Conservation (phyloP, 208 protist genomes). For the Wallacemonas collosoma region DNA sequence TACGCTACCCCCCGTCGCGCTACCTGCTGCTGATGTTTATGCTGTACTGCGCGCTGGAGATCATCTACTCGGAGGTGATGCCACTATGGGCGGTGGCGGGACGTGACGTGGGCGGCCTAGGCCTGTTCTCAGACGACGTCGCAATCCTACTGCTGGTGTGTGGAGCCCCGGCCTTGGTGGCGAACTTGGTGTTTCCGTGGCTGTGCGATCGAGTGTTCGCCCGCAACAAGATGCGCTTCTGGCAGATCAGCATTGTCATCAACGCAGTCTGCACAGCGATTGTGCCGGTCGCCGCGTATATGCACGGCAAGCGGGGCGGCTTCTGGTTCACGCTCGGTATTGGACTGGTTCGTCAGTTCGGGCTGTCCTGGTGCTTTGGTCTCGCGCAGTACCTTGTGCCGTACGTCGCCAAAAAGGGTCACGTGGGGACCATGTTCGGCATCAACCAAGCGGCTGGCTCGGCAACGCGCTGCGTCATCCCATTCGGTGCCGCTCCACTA, state of each 20-base stretch:
- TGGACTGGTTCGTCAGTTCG: conserved; percentile 24
- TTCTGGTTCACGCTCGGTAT: conserved; percentile 24
- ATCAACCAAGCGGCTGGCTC: conserved; percentile 29
- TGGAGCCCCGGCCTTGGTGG: conserved; percentile 37
- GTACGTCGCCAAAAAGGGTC: conserved; percentile 24
- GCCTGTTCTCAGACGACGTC: conserved; percentile 25
- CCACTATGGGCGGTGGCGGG: conserved; percentile 47
- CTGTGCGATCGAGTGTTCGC: conserved; percentile 23
- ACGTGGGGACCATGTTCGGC: conserved; percentile 33
- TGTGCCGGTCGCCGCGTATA: conserved; percentile 19
- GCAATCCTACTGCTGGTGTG: conserved; percentile 33
- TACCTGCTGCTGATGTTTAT: conserved; percentile 44
- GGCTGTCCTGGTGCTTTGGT: conserved; percentile 27
- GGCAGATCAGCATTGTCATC: conserved; percentile 15
- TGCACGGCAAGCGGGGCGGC: conserved; percentile 16
- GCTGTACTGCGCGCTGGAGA: conserved; percentile 36
- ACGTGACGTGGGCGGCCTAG: conserved; percentile 30
- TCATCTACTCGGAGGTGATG: conserved; percentile 39
- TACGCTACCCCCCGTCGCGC: conserved; percentile 24
- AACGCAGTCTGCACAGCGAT: conserved; percentile 19
- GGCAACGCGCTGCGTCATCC: conserved; percentile 29
- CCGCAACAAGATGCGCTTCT: conserved; percentile 25
- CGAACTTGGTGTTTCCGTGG: conserved; percentile 41
- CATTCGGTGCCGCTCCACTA: conserved; percentile 26
- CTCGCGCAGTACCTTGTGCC: conserved; percentile 31